phyloP scores from a whole-genome alignment of 202 grass and related monocot genomes.

The Alloteropsis angusta region DNA sequence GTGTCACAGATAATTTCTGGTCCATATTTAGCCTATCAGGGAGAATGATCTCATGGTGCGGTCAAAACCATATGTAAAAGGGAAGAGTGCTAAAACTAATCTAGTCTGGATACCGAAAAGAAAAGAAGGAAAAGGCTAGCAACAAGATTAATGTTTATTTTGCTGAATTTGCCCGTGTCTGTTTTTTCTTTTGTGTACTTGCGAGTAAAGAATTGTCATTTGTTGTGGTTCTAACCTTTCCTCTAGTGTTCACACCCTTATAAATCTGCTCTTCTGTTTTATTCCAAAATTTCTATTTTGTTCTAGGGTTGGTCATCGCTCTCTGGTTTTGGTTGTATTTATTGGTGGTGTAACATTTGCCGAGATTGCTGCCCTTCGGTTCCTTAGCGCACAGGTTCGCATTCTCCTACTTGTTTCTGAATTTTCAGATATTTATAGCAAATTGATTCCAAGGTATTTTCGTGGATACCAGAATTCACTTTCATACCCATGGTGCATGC shows the following conservation, averaged over 20 bases:
- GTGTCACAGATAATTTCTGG: background rate
- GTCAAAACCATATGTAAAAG: background rate
- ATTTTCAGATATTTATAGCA: background rate
- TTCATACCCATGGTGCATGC: background rate
- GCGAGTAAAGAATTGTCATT: background rate
- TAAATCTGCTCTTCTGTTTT: background rate
- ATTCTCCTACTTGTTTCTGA: background rate
- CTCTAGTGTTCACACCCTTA: background rate
- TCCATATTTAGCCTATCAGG: background rate
- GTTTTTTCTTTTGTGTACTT: background rate
- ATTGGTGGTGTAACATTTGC: conserved; percentile 84
- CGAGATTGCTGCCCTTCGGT: conserved; percentile 88
- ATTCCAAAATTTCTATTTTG: background rate
- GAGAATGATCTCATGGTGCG: background rate
- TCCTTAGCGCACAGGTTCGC: conserved; percentile 90
- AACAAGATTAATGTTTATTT: background rate
- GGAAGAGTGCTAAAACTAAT: background rate
- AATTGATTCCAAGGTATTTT: background rate
- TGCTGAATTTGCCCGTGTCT: background rate
- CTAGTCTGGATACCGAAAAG: background rate
- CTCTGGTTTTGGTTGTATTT: conserved; percentile 80
- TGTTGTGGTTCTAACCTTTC: background rate
- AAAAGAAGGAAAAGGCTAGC: background rate
- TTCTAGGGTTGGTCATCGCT: conserved; percentile 62
- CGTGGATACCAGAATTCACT: background rate